These are phyloP conservation scores for Meripilus lineatus DNA, from an alignment of 1,284 basidiomycete species.

Conservation along the genomic window DNA sequence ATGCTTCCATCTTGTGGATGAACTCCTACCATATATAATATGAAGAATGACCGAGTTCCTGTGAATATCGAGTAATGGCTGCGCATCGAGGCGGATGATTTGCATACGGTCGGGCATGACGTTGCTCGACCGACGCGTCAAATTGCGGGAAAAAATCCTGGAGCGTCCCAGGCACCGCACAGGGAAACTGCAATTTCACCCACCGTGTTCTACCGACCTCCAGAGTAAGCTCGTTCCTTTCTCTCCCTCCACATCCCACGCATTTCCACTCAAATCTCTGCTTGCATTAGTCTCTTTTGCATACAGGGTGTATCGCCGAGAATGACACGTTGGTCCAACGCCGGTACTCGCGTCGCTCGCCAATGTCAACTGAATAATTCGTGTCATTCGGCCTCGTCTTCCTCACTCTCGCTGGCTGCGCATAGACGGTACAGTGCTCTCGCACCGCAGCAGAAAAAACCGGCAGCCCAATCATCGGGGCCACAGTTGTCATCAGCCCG, in stretches of 20 bases:
- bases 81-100: too few relatives aligned
- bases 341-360: conserved; percentile 22
- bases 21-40: too few relatives aligned
- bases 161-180: not conserved
- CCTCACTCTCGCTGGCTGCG: conserved; percentile 21
- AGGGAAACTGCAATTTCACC: not conserved
- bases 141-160: conserved; percentile 4
- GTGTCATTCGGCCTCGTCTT: conserved; percentile 7
- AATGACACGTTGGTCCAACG: conserved; percentile 33
- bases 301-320: too few relatives aligned
- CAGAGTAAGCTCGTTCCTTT: conserved; percentile 10
- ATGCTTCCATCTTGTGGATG: too few relatives aligned
- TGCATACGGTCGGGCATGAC: not conserved
- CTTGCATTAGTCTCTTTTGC: too few relatives aligned
- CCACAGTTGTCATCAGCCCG: not conserved
- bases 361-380: conserved; percentile 7
- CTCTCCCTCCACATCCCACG: too few relatives aligned
- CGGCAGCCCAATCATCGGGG: conserved; percentile 11
- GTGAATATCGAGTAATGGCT: too few relatives aligned
- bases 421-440: conserved; percentile 26
- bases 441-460: conserved; percentile 21
- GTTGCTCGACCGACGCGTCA: conserved; percentile 1
- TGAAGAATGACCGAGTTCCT: too few relatives aligned
- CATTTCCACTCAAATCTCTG: too few relatives aligned
- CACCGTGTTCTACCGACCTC: conserved; percentile 5